Base-by-base conservation (phyloP, 306 rosid genomes). In the Ormosia semicastrata region DNA sequence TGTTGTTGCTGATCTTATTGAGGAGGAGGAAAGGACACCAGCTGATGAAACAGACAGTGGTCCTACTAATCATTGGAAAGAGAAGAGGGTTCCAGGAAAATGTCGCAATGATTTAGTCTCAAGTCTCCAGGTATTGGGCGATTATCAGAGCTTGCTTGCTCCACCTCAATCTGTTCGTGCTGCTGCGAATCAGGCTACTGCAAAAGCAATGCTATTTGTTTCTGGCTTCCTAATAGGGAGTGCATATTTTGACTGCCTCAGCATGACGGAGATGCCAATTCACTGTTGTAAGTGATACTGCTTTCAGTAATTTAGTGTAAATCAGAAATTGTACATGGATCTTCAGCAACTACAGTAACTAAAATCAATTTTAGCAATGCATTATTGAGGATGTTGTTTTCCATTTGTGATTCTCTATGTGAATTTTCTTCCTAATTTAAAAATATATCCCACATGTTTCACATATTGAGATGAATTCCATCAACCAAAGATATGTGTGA, bases 171-270 rank as follows among this genome's bases (percentile, higher is more conserved):
- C 89, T 66, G 89, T 89, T 81, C 82, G 86, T 67, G 53, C 90
- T 75, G 91, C 95, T 32, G 93, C 93, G 49, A 93, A 95, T 89
- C 98, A 95, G 87, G 99, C 96, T 53, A 97, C 93, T 60, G 96
- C 94, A 33, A 95, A 95, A 78, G 96, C 99, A 63, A 88, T 93
- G 92, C 83, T 95, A 52, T 86, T 91, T 81, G 76, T 88, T 82
- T 93, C 99, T 37, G 96, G 97, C 80, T 86, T 93, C 82, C 74
- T 81, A 72, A 70, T 80, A 29, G 97, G 92, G 71, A 93, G 87
- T 85, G 89, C 90, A 46, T 95, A 93, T 83, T 89, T 90, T 72
- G 99, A 93, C 81, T 88, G 91, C 87, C 84, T 93, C 63, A 82
- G 83, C 86, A 70, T 93, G 87, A 80, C 89, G 6, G 97, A 95